Percentiles rank a stretch among this genome's conserved stretches.
phyloP scores from a whole-genome alignment of 2,329 filamentous ascomycete species.

The Atkinsonella hypoxylon region DNA sequence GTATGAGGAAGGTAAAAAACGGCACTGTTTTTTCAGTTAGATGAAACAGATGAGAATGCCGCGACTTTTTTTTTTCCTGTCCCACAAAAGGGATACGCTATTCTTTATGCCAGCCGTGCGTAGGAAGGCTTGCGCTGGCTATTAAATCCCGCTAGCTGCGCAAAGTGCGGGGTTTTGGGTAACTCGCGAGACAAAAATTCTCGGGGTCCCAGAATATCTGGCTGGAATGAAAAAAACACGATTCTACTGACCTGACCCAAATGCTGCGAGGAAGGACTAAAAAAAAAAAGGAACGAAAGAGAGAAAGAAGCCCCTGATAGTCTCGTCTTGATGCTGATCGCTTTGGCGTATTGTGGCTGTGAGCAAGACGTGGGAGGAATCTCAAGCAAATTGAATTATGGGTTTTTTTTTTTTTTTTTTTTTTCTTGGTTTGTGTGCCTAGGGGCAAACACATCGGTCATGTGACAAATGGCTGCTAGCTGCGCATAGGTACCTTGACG shows the following conservation, averaged over 20 bases:
- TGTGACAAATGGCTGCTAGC: neutral
- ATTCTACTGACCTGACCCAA: neutral
- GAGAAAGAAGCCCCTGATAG: too few relatives aligned
- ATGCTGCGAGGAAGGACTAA: neutral
- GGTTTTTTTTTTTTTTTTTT: too few relatives aligned
- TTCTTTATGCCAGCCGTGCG: constrained; percentile 1
- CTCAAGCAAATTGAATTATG: too few relatives aligned
- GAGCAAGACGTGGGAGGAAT: too few relatives aligned
- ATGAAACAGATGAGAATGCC: neutral
- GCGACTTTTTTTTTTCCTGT: neutral
- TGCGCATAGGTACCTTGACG: constrained; percentile 1
- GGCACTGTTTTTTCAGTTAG: neutral
- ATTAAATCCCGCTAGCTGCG: constrained; percentile 1
- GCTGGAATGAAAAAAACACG: too few relatives aligned
- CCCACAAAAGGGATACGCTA: neutral
- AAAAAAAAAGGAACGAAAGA: too few relatives aligned
- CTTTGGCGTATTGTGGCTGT: neutral
- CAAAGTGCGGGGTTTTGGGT: constrained; percentile 1
- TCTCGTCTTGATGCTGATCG: too few relatives aligned
- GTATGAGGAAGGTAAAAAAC: neutral
- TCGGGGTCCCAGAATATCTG: neutral
- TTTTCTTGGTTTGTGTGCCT: neutral
- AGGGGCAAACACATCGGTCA: neutral
- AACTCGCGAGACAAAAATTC: neutral
- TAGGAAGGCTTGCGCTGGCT: neutral